Conservation (phyloP, 306 rosid genomes). For the Acacia crassicarpa region DNA sequence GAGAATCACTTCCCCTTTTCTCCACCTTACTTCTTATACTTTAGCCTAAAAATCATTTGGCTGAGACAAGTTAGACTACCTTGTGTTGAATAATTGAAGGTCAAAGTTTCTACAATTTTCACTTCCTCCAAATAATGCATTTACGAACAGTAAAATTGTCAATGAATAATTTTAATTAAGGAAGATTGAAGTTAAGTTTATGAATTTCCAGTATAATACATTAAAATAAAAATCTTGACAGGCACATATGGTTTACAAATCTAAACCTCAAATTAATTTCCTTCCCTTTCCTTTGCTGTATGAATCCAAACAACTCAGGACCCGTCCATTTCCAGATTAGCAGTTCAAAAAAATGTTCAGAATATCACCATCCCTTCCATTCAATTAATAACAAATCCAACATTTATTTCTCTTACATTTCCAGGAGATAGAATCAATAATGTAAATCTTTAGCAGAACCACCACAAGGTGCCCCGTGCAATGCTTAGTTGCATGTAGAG, state of each 20-base stretch:
- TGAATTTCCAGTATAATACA: not conserved
- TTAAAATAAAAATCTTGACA: not conserved
- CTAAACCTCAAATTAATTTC: not conserved
- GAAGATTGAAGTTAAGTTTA: not conserved
- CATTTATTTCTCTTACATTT: not conserved
- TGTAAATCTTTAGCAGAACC: not conserved
- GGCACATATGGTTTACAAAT: not conserved
- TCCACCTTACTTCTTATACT: not conserved
- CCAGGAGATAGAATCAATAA: not conserved
- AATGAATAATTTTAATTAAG: not conserved
- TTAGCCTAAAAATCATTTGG: not conserved
- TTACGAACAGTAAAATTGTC: not conserved
- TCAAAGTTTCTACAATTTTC: not conserved
- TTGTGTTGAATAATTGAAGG: not conserved
- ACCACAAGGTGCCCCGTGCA: not conserved
- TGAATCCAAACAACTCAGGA: not conserved
- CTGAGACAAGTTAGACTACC: not conserved
- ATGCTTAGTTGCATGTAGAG: conserved; percentile 15
- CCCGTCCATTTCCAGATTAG: not conserved
- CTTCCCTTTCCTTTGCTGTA: not conserved
- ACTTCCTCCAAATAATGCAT: not conserved
- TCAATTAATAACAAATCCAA: not conserved
- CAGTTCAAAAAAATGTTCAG: not conserved
- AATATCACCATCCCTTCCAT: not conserved
- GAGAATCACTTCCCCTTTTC: not conserved